A percentile compares a stretch with the other conserved stretches of the same genome.
These are phyloP conservation scores for Lanmaoa rubissima DNA, from an alignment of 768 basidiomycete genomes.

Conservation along the genomic window DNA sequence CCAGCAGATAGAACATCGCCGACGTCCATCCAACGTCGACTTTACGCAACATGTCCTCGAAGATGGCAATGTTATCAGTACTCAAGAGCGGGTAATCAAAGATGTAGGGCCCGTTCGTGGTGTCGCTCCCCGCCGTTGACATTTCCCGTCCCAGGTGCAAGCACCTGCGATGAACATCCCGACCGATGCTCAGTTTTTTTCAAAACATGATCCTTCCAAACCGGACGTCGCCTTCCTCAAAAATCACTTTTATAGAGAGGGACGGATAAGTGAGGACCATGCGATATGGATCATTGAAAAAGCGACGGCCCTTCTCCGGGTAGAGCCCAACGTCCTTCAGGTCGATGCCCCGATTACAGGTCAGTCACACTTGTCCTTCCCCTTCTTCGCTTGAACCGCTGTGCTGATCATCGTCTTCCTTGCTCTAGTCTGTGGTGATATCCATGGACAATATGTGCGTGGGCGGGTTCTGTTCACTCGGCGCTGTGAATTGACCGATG, in stretches of 20 bases:
- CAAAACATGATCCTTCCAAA: conserved; percentile 76
- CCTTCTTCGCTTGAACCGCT: not conserved
- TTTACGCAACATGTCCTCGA: conserved; percentile 92
- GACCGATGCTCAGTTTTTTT: conserved; percentile 93
- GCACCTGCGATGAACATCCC: conserved; percentile 94
- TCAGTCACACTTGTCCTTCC: conserved; percentile 27
- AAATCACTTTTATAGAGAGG: conserved; percentile 98
- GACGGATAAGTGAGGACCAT: conserved; percentile 89
- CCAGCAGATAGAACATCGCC: conserved; percentile 41
- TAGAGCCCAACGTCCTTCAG: conserved; percentile 86
- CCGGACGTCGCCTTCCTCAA: conserved; percentile 96
- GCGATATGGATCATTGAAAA: conserved; percentile 91
- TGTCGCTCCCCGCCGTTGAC: conserved; percentile 8
- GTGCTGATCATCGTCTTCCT: conserved; percentile 5
- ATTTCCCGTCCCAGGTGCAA: conserved; percentile 67
- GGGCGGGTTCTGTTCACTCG: conserved; percentile 5
- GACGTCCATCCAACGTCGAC: conserved; percentile 66
- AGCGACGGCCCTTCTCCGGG: conserved; percentile 77
- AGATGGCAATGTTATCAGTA: conserved; percentile 87
- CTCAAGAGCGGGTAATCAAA: conserved; percentile 94
- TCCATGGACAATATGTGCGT: conserved; percentile 97
- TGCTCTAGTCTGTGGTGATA: conserved; percentile 91
- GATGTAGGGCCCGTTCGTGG: conserved; percentile 57
- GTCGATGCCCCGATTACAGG: conserved; percentile 99
- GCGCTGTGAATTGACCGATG: conserved; percentile 17